Conservation (phyloP, 352 stramenopile genomes). For the Lagenidium giganteum region DNA sequence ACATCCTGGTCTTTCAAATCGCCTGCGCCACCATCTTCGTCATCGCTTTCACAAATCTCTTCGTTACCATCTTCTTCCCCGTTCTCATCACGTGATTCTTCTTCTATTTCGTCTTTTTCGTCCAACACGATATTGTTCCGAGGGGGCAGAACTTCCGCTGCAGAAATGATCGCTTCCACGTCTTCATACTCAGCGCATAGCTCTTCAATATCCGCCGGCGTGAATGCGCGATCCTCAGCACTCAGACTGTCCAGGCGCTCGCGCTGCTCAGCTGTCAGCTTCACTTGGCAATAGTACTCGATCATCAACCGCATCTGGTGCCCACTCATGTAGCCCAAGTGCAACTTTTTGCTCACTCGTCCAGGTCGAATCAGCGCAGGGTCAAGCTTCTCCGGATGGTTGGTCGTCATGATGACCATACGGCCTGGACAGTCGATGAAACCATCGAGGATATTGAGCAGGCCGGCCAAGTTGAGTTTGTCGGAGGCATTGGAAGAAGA, state of each 20-base stretch:
- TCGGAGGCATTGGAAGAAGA: constrained; percentile 17
- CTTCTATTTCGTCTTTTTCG: too few species aligned
- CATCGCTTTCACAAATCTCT: too few species aligned
- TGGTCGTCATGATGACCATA: constrained; percentile 93
- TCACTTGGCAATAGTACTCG: constrained; percentile 57
- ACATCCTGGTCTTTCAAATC: too few species aligned
- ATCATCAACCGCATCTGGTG: constrained; percentile 51
- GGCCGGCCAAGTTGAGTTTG: constrained; percentile 75
- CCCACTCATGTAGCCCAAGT: constrained; percentile 54
- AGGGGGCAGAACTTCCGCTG: neutral
- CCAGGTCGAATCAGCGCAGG: constrained; percentile 86
- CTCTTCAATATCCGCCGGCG: constrained; percentile 48
- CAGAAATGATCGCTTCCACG: constrained; percentile 15
- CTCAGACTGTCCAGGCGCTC: constrained; percentile 8
- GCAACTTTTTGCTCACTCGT: constrained; percentile 85
- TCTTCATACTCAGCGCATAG: constrained; percentile 44
- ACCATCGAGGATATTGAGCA: constrained; percentile 90
- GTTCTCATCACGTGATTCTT: too few species aligned
- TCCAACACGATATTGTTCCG: too few species aligned
- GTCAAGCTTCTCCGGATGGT: constrained; percentile 92
- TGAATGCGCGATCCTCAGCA: constrained; percentile 11
- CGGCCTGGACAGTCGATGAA: constrained; percentile 85
- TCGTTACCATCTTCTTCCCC: too few species aligned
- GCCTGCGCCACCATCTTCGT: too few species aligned
- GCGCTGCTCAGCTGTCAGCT: constrained; percentile 21